Conservation (phyloP, 2,329 filamentous ascomycete genomes). For the Clarireedia homoeocarpa region DNA sequence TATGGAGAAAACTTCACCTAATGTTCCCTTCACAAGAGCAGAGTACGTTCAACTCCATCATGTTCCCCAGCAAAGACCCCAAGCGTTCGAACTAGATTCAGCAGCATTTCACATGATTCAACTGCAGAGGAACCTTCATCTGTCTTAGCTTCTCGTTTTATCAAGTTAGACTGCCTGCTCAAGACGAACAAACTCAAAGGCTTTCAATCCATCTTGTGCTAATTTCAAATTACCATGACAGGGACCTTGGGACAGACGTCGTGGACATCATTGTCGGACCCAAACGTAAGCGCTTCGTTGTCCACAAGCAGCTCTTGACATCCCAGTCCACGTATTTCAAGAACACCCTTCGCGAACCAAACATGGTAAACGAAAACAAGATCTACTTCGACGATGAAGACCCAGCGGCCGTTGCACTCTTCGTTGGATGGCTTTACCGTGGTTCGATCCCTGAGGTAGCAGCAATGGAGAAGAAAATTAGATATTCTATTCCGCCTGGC, state of each 20-base stretch:
- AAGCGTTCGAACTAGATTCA: too few species aligned
- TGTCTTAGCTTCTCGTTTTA: too few species aligned
- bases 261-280: constrained; percentile 19
- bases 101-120: too few species aligned
- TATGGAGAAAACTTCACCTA: too few species aligned
- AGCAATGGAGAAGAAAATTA: not conserved
- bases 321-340: constrained; percentile 21
- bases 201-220: too few species aligned
- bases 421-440: constrained; percentile 20
- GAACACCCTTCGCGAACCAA: constrained; percentile 17
- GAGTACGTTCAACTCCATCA: too few species aligned
- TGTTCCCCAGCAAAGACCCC: too few species aligned
- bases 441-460: constrained; percentile 8
- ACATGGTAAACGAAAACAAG: constrained; percentile 17
- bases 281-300: constrained; percentile 14
- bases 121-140: too few species aligned
- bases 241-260: constrained; percentile 17
- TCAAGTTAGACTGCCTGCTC: too few species aligned
- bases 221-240: not conserved
- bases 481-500: not conserved
- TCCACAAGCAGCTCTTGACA: constrained; percentile 22
- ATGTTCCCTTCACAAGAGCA: too few species aligned
- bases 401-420: constrained; percentile 13
- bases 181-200: too few species aligned
- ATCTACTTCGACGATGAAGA: constrained; percentile 15